Evolutionary conservation across 1,284 basidiomycete genomes (phyloP).

Genomic region (Leucoagaricus sp.): DNA sequence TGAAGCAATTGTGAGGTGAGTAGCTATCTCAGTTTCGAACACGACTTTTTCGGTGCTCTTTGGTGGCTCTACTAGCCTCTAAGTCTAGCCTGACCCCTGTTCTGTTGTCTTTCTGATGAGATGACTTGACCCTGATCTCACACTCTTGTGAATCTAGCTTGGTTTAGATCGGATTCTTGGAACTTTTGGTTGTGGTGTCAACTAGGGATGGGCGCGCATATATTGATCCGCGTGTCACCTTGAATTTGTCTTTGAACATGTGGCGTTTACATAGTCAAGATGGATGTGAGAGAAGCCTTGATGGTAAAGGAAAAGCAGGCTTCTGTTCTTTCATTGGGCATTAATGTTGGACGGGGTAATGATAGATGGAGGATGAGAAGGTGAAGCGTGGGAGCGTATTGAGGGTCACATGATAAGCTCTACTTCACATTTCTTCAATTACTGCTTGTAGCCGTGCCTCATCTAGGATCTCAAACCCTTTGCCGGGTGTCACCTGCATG

Average conservation of each 20-base stretch:
- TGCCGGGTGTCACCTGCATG: constrained; percentile 67
- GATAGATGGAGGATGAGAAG: neutral
- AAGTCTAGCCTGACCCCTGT: neutral
- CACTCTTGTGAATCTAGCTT: too few relatives aligned
- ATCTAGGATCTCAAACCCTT: constrained; percentile 84
- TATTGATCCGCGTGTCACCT: neutral
- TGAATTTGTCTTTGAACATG: neutral
- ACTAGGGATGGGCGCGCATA: neutral
- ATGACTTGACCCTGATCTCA: too few relatives aligned
- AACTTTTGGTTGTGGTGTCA: neutral
- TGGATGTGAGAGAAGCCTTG: neutral
- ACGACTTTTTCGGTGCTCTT: neutral
- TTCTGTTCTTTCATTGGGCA: neutral
- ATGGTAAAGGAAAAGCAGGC: neutral
- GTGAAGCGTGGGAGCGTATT: constrained; percentile 14
- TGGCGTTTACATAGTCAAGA: neutral
- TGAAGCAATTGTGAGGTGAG: constrained; percentile 81
- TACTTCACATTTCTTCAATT: constrained; percentile 74
- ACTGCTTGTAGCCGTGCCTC: constrained; percentile 78
- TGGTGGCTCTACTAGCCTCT: neutral
- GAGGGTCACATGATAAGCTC: neutral
- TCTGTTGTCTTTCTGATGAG: neutral
- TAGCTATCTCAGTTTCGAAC: constrained; percentile 10
- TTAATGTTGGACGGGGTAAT: neutral
- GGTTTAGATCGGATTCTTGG: neutral